Evolutionary conservation across 352 stramenopile species (phyloP).

Genomic region (Pythium phragmitis): DNA sequence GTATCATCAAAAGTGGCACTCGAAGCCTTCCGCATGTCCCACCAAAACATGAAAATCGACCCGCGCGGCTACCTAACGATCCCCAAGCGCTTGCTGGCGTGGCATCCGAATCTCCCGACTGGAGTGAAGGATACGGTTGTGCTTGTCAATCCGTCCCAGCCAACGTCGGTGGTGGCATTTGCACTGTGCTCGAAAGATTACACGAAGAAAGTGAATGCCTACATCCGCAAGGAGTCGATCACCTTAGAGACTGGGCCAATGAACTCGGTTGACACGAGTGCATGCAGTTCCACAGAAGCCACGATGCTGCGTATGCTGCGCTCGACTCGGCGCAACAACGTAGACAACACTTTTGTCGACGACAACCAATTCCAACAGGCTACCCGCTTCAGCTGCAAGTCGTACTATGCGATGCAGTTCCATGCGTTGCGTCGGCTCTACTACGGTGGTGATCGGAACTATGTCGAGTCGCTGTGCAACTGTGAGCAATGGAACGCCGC

Average conservation of each 20-base stretch:
- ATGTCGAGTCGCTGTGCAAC: conserved; percentile 84
- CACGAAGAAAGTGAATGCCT: conserved; percentile 69
- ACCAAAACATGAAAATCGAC: conserved; percentile 57
- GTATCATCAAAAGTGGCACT: conserved; percentile 58
- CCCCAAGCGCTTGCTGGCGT: conserved; percentile 75
- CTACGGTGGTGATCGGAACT: conserved; percentile 83
- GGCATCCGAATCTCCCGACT: conserved; percentile 73
- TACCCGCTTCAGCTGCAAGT: conserved; percentile 86
- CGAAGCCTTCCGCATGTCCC: conserved; percentile 60
- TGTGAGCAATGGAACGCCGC: conserved; percentile 86
- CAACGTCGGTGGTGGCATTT: conserved; percentile 84
- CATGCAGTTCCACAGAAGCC: conserved; percentile 21
- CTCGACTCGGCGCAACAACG: conserved; percentile 70
- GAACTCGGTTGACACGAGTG: conserved; percentile 32
- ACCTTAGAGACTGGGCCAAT: conserved; percentile 31
- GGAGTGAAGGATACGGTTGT: conserved; percentile 73
- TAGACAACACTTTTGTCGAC: conserved; percentile 84
- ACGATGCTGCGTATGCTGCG: conserved; percentile 68
- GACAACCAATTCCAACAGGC: conserved; percentile 82
- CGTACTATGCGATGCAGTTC: conserved; percentile 90
- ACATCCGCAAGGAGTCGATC: conserved; percentile 60
- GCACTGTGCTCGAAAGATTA: conserved; percentile 85
- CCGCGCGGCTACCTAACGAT: conserved; percentile 71
- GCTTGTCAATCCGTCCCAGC: conserved; percentile 76
- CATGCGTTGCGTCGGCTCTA: conserved; percentile 80